Percentiles rank a stretch among this genome's conserved stretches.
Conservation (phyloP, 148 eudicot genomes). For the Camellia japonica region DNA sequence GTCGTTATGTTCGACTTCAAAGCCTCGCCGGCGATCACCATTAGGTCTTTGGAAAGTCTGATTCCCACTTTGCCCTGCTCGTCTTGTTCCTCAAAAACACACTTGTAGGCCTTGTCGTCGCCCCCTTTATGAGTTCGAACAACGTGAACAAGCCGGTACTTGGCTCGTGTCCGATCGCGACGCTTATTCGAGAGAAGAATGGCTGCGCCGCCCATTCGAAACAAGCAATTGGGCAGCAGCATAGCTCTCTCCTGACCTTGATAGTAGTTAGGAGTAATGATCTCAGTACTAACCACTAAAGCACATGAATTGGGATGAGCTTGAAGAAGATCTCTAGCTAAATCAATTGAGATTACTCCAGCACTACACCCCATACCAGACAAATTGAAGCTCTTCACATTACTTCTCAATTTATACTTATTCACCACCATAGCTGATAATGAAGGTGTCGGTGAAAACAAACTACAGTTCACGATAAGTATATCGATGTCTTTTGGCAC, state of each 20-base stretch:
- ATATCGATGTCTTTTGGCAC: slow-evolving; percentile 52
- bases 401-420: slow-evolving; percentile 62
- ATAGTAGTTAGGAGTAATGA: slow-evolving; percentile 69
- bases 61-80: slow-evolving; percentile 56
- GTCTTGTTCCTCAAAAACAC: slow-evolving; percentile 67
- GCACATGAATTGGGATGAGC: slow-evolving; percentile 62
- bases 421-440: slow-evolving; percentile 73
- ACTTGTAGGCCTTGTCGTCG: slow-evolving; percentile 56
- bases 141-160: slow-evolving; percentile 48
- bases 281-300: slow-evolving; percentile 65
- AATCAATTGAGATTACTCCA: slow-evolving; percentile 57
- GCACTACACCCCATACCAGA: slow-evolving; percentile 86
- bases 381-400: slow-evolving; percentile 53
- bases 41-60: slow-evolving; percentile 58
- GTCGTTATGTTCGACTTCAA: slow-evolving; percentile 70
- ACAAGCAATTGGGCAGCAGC: slow-evolving; percentile 72
- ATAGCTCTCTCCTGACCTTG: slow-evolving; percentile 68
- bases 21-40: slow-evolving; percentile 74
- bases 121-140: slow-evolving; percentile 74
- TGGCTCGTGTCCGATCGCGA: slow-evolving; percentile 37
- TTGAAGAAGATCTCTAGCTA: slow-evolving; percentile 72
- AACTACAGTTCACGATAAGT: slow-evolving; percentile 54
- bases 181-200: slow-evolving; percentile 51
- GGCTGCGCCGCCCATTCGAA: slow-evolving; percentile 65
- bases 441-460: slow-evolving; percentile 71